phyloP scores from a whole-genome alignment of 2,329 filamentous ascomycete species.

The Nemania abortiva region DNA sequence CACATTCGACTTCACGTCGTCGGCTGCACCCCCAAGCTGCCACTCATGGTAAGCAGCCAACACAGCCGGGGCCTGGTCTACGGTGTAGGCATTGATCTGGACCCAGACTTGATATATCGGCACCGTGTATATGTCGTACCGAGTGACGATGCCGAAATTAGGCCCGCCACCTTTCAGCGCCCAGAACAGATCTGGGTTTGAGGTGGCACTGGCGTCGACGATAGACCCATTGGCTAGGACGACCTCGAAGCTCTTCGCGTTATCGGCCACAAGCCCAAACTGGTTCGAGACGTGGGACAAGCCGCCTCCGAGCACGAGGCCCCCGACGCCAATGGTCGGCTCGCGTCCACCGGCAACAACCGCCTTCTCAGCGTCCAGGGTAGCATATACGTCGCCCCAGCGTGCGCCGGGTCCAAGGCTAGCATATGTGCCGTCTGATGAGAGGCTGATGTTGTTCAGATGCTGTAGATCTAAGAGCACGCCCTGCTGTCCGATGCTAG shows the following conservation, averaged over 20 bases:
- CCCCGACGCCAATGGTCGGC: constrained; percentile 1
- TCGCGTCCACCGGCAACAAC: not conserved
- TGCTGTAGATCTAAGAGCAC: not conserved
- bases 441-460: constrained; percentile 4
- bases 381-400: constrained; percentile 5
- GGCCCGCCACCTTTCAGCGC: constrained; percentile 62
- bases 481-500: not conserved
- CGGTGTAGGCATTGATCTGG: constrained; percentile 34
- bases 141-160: constrained; percentile 60
- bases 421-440: not conserved
- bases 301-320: constrained; percentile 40
- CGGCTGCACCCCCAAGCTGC: constrained; percentile 42
- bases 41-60: constrained; percentile 47
- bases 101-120: constrained; percentile 47
- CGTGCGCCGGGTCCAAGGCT: not conserved
- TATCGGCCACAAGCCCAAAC: constrained; percentile 59
- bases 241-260: constrained; percentile 58
- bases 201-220: constrained; percentile 53
- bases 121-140: constrained; percentile 51
- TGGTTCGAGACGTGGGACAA: constrained; percentile 35
- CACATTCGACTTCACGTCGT: constrained; percentile 41
- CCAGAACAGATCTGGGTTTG: constrained; percentile 59
- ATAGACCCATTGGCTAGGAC: constrained; percentile 59
- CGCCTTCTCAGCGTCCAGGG: not conserved
- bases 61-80: constrained; percentile 41